These are phyloP conservation scores for Fraxinus greggii DNA, from an alignment of 305 asterid species.

Conservation along the genomic window DNA sequence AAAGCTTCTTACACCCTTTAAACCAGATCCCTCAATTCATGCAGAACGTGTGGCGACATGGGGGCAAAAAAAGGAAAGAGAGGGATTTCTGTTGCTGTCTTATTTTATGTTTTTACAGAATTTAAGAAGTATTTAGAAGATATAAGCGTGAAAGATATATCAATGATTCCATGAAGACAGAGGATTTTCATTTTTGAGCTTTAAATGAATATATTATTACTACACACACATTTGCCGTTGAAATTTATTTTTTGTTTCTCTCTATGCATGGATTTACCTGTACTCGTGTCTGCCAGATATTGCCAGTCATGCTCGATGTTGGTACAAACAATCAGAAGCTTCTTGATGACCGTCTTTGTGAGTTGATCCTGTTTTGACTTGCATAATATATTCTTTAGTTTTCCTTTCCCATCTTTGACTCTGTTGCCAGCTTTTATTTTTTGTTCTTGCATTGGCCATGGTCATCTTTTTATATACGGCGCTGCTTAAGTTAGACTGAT, in stretches of 20 bases:
- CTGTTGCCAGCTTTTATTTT: constrained; percentile 11
- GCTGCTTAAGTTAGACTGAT: constrained; percentile 1
- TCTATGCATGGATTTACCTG: constrained; percentile 9
- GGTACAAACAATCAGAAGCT: constrained; percentile 96
- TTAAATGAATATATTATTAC: background rate
- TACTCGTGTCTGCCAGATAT: constrained; percentile 52
- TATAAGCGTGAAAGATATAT: background rate
- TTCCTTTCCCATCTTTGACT: constrained; percentile 12
- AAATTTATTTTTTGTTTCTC: constrained; percentile 2
- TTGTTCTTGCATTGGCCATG: constrained; percentile 14
- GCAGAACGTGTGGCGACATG: too few species aligned
- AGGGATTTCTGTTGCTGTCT: background rate
- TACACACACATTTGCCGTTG: background rate
- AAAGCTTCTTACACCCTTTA: background rate
- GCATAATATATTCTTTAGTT: constrained; percentile 5
- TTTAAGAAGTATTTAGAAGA: background rate
- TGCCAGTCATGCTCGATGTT: constrained; percentile 99
- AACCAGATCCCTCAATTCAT: background rate
- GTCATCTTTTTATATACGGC: background rate
- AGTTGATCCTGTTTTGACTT: constrained; percentile 40
- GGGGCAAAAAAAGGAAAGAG: too few species aligned
- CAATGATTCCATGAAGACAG: constrained; percentile 3
- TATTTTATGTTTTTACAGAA: background rate
- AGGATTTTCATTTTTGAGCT: constrained; percentile 4
- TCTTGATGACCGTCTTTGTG: constrained; percentile 90